A percentile compares a stretch with the other conserved stretches of the same genome.
Evolutionary conservation across 2,329 filamentous ascomycete species (phyloP).

Genomic region (Curvularia lunata): DNA sequence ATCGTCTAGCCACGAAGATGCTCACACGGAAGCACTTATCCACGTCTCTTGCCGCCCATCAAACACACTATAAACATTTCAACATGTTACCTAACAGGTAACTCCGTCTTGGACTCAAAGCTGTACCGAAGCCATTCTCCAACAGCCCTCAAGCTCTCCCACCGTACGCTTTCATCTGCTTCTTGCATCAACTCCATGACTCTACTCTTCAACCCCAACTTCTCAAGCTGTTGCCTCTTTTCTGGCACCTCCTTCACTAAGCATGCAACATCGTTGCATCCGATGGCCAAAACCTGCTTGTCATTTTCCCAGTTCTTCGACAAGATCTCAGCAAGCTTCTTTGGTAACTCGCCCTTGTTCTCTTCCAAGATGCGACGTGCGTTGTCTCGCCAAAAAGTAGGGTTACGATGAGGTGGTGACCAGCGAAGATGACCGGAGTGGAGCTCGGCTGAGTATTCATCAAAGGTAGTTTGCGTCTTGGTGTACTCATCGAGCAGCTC

Average conservation of each 20-base stretch:
- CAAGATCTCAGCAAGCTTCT: conserved; percentile 85
- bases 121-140: conserved; percentile 77
- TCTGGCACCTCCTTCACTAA: conserved; percentile 90
- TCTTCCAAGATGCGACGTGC: conserved; percentile 84
- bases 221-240: conserved; percentile 79
- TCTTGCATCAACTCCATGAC: conserved; percentile 96
- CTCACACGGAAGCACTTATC: conserved; percentile 6
- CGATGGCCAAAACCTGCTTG: conserved; percentile 85
- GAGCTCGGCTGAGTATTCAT: conserved; percentile 79
- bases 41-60: conserved; percentile 5
- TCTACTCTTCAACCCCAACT: conserved; percentile 80
- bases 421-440: conserved; percentile 86
- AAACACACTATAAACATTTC: not conserved
- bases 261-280: conserved; percentile 88
- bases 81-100: conserved; percentile 36
- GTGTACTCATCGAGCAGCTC: conserved; percentile 84
- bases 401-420: conserved; percentile 88
- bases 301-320: conserved; percentile 83
- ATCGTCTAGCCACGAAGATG: conserved; percentile 6
- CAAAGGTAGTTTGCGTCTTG: conserved; percentile 70
- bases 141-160: conserved; percentile 88
- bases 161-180: conserved; percentile 84
- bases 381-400: conserved; percentile 90
- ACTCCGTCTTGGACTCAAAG: conserved; percentile 47
- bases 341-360: conserved; percentile 77